Conservation (phyloP, 1,139 yeast genomes). For the Candida dubliniensis region DNA sequence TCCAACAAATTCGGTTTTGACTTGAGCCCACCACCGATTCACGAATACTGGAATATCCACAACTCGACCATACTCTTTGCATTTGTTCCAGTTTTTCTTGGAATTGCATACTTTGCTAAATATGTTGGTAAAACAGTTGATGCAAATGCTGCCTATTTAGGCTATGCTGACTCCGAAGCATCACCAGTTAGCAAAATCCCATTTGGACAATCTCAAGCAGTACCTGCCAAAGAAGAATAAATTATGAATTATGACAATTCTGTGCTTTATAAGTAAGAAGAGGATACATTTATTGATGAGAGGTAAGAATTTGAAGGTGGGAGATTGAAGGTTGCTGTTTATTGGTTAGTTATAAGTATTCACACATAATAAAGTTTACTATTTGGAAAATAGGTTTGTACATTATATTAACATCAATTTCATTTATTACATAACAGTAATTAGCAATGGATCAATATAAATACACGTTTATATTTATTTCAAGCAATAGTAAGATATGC, state of each 20-base stretch:
- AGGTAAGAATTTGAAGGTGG: neutral
- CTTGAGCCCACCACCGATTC: conserved; percentile 49
- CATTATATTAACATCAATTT: too few relatives aligned
- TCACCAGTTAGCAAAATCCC: conserved; percentile 38
- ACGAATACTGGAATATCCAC: conserved; percentile 47
- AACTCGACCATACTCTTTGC: conserved; percentile 40
- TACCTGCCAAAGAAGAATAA: conserved; percentile 10
- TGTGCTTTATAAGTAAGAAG: too few relatives aligned
- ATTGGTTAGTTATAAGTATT: too few relatives aligned
- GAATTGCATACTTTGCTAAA: conserved; percentile 37
- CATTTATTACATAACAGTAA: neutral
- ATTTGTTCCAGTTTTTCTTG: conserved; percentile 39
- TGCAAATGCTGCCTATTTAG: conserved; percentile 35
- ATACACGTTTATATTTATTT: neutral
- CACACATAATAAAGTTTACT: neutral
- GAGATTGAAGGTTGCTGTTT: neutral
- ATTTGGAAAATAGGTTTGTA: too few relatives aligned
- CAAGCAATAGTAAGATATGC: neutral
- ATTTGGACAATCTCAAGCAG: conserved; percentile 40
- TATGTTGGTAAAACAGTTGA: conserved; percentile 30
- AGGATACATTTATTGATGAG: neutral
- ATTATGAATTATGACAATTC: neutral
- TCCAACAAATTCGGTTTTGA: conserved; percentile 46
- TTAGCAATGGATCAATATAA: neutral
- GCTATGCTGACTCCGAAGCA: conserved; percentile 38